These are phyloP conservation scores for Porphyrellus cyaneotinctus DNA, from an alignment of 768 basidiomycete species.

Conservation along the genomic window DNA sequence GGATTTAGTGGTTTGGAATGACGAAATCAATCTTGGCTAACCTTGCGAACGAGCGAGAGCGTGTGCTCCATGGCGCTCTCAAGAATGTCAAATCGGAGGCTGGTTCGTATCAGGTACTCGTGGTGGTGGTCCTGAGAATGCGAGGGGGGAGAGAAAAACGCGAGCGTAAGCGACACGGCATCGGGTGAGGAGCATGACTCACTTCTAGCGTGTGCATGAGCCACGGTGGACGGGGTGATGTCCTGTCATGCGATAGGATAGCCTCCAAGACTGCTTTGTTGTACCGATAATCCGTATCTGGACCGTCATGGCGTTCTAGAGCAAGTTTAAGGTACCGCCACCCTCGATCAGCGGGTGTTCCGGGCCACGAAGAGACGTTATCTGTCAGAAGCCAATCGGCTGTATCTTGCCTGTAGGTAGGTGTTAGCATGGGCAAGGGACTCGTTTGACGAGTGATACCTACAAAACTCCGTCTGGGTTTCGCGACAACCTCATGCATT, in stretches of 20 bases:
- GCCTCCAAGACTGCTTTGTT: slow-evolving; percentile 73
- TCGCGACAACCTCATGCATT: slow-evolving; percentile 73
- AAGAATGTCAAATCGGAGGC: slow-evolving; percentile 74
- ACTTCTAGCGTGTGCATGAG: slow-evolving; percentile 75
- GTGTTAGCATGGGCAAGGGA: slow-evolving; percentile 2
- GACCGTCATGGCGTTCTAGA: slow-evolving; percentile 71
- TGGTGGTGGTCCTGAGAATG: slow-evolving; percentile 56
- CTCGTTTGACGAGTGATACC: slow-evolving; percentile 20
- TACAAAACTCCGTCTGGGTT: slow-evolving; percentile 59
- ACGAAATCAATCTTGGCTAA: slow-evolving; percentile 30
- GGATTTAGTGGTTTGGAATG: slow-evolving; percentile 6
- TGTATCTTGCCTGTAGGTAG: slow-evolving; percentile 53
- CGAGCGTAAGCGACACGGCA: background rate
- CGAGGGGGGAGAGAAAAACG: background rate
- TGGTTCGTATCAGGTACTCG: slow-evolving; percentile 78
- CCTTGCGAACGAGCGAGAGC: slow-evolving; percentile 68
- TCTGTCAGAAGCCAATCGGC: slow-evolving; percentile 84
- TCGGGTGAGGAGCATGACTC: slow-evolving; percentile 7
- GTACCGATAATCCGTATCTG: slow-evolving; percentile 70
- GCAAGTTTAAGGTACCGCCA: slow-evolving; percentile 86
- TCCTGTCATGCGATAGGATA: slow-evolving; percentile 62
- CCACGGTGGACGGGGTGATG: slow-evolving; percentile 74
- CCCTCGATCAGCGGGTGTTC: slow-evolving; percentile 71
- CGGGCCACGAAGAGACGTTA: slow-evolving; percentile 78
- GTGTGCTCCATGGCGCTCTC: slow-evolving; percentile 74